These are phyloP conservation scores for Peronospora belbahrii DNA, from an alignment of 352 stramenopile species.

Conservation along the genomic window DNA sequence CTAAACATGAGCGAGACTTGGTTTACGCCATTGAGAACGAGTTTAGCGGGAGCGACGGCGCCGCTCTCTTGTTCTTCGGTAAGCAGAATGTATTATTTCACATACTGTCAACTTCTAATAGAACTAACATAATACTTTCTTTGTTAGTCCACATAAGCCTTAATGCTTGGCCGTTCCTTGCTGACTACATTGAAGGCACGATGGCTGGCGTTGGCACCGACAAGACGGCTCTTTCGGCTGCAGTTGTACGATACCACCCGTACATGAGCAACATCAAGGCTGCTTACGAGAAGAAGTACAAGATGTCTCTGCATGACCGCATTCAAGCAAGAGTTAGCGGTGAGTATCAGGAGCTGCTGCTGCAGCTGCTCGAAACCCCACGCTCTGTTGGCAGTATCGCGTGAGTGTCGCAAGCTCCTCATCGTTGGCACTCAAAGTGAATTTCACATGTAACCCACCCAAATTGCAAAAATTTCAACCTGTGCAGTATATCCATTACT, in stretches of 20 bases:
- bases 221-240: conserved; percentile 47
- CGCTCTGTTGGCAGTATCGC: conserved; percentile 29
- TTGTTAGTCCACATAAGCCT: conserved; percentile 40
- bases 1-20: conserved; percentile 56
- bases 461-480: background rate
- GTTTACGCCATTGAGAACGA: conserved; percentile 54
- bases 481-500: too few relatives aligned
- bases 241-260: conserved; percentile 64
- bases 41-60: conserved; percentile 49
- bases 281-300: conserved; percentile 53
- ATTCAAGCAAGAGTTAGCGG: conserved; percentile 46
- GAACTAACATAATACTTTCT: conserved; percentile 6
- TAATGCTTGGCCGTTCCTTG: conserved; percentile 55
- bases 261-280: conserved; percentile 45
- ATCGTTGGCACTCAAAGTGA: background rate
- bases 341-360: conserved; percentile 55
- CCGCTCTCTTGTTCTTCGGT: conserved; percentile 52
- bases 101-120: background rate
- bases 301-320: conserved; percentile 51
- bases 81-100: conserved; percentile 1
- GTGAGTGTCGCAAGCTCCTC: conserved; percentile 6
- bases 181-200: conserved; percentile 50
- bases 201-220: conserved; percentile 68
- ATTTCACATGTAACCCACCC: conserved; percentile 1
- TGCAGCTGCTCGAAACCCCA: conserved; percentile 46